These are phyloP conservation scores for Aspergillus carbonarius DNA, from an alignment of 2,329 filamentous ascomycete species.

Conservation along the genomic window DNA sequence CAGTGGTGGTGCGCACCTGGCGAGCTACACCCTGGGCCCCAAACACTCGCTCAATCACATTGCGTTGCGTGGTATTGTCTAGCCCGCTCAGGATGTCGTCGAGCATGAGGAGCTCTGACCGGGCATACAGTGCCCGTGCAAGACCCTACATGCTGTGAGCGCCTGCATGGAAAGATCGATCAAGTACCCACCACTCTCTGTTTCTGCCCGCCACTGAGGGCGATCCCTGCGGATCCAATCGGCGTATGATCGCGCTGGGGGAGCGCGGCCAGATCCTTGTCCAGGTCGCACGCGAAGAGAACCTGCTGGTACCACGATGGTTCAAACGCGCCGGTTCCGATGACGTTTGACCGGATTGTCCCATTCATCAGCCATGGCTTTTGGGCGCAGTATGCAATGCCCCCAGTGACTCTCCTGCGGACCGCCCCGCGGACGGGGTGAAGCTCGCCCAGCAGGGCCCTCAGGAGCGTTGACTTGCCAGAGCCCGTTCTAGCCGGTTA, in stretches of 20 bases:
- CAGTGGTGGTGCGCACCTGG: too few relatives aligned
- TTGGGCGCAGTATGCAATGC: conserved; percentile 48
- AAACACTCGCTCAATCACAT: too few relatives aligned
- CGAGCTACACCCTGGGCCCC: too few relatives aligned
- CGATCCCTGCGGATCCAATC: neutral
- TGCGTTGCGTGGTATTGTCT: neutral
- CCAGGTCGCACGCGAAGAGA: neutral
- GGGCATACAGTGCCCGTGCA: neutral
- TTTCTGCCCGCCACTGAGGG: neutral
- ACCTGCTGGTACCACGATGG: neutral
- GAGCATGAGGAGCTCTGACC: neutral
- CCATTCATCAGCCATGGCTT: conserved; percentile 81
- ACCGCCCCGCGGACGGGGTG: conserved; percentile 57
- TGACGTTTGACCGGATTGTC: conserved; percentile 71
- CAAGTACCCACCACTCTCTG: neutral
- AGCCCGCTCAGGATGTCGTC: neutral
- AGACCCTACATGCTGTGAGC: neutral
- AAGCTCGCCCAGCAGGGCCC: conserved; percentile 88
- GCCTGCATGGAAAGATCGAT: too few relatives aligned
- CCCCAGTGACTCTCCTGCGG: neutral
- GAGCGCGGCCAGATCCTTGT: neutral
- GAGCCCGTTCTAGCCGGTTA: too few relatives aligned
- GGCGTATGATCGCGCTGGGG: neutral
- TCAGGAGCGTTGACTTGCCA: conserved; percentile 54
- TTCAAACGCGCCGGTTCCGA: conserved; percentile 22